Evolutionary conservation across 345 rosid species (phyloP).

Genomic region (Pistacia integerrima): DNA sequence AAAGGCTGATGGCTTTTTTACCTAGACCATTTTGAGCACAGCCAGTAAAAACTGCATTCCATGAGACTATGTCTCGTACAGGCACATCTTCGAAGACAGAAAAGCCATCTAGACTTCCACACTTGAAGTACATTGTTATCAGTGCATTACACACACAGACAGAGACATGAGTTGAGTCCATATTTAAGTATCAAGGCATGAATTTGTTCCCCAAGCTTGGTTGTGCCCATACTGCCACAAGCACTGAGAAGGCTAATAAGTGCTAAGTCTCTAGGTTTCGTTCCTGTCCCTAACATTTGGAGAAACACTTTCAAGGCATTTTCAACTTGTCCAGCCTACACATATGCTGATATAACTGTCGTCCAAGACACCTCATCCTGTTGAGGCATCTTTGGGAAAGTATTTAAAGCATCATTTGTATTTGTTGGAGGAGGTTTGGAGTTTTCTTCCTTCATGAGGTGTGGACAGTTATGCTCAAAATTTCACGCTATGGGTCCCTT

Average conservation of each 20-base stretch:
- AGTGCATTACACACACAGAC: conserved; percentile 28
- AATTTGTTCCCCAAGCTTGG: conserved; percentile 33
- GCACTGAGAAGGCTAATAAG: conserved; percentile 33
- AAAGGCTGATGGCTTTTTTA: conserved; percentile 23
- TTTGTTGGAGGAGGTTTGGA: conserved; percentile 34
- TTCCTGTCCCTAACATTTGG: conserved; percentile 28
- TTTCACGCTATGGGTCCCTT: conserved; percentile 31
- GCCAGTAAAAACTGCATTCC: conserved; percentile 39
- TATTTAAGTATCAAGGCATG: conserved; percentile 28
- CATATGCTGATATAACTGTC: conserved; percentile 31
- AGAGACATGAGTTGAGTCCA: conserved; percentile 28
- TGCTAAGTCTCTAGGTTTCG: conserved; percentile 27
- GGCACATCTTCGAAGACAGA: conserved; percentile 27
- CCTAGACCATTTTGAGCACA: conserved; percentile 34
- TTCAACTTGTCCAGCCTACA: conserved; percentile 29
- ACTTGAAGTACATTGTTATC: conserved; percentile 31
- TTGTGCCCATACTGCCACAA: conserved; percentile 26
- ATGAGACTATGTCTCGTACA: conserved; percentile 26
- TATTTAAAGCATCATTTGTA: conserved; percentile 26
- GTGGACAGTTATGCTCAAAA: conserved; percentile 43
- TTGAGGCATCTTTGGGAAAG: conserved; percentile 25
- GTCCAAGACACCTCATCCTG: conserved; percentile 32
- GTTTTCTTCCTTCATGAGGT: conserved; percentile 29
- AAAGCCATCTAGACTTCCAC: conserved; percentile 29
- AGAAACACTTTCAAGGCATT: conserved; percentile 29